Evolutionary conservation across 176 grass and related monocot genomes (phyloP).

Genomic region (Raddia guianensis): DNA sequence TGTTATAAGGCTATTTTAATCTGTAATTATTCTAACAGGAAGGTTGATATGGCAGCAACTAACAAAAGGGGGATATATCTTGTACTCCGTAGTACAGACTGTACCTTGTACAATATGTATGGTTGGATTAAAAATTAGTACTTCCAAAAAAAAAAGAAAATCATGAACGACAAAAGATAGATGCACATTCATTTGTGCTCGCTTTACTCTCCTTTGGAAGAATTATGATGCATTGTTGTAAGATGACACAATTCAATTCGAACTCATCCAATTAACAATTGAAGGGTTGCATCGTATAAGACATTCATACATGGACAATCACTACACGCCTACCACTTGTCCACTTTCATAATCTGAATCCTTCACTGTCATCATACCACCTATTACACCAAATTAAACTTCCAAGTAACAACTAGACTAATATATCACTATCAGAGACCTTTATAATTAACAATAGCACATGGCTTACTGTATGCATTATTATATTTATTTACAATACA

Average conservation of each 20-base stretch:
- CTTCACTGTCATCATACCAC: constrained; percentile 33
- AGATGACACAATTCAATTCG: background rate
- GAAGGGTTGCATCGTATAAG: background rate
- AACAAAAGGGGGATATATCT: background rate
- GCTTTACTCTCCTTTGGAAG: background rate
- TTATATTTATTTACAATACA: background rate
- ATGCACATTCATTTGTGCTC: background rate
- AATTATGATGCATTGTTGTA: background rate
- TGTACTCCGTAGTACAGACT: background rate
- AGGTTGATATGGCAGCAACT: constrained; percentile 6
- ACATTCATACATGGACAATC: background rate
- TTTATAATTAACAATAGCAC: constrained; percentile 10
- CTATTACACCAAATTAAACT: constrained; percentile 22
- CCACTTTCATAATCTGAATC: background rate
- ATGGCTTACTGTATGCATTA: background rate
- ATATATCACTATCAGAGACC: constrained; percentile 20
- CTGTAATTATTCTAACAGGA: background rate
- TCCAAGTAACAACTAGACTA: constrained; percentile 48
- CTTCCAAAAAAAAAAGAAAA: background rate
- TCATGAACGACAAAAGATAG: background rate
- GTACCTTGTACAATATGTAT: background rate
- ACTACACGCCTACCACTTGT: constrained; percentile 1
- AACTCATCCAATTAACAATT: constrained; percentile 15
- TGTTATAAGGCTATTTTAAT: background rate
- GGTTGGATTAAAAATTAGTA: background rate